Conservation (phyloP, 257 asterid species). For the Thymus mandschuricus region DNA sequence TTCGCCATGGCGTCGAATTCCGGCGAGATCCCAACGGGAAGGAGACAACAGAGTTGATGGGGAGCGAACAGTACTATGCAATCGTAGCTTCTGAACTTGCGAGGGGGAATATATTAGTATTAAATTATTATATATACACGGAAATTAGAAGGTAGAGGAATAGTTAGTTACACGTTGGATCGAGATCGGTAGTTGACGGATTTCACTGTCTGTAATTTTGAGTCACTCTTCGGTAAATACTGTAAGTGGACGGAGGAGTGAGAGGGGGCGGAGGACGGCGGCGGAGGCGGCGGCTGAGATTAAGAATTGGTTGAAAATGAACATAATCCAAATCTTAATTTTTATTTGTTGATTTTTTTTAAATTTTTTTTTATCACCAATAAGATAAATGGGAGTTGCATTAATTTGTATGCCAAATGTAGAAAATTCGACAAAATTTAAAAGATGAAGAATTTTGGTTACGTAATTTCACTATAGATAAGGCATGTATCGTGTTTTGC, state of each 20-base stretch:
- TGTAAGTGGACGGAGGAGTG: not conserved
- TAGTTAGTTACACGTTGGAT: constrained; percentile 27
- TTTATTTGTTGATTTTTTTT: no score
- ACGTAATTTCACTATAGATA: no score
- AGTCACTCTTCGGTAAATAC: not conserved
- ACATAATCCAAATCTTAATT: not conserved
- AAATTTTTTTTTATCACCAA: no score
- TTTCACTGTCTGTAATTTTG: not conserved
- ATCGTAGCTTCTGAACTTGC: no score
- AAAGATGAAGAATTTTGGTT: no score
- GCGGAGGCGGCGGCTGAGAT: not conserved
- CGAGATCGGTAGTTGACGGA: not conserved
- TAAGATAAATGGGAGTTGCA: no score
- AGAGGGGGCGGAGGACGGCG: not conserved
- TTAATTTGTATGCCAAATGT: no score
- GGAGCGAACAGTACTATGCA: constrained; percentile 26
- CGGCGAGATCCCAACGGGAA: constrained; percentile 31
- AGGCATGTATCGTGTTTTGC: no score
- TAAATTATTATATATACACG: not conserved
- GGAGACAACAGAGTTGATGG: constrained; percentile 3
- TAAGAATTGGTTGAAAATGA: not conserved
- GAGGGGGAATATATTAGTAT: no score
- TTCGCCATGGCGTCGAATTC: constrained; percentile 46
- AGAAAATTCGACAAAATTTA: no score
- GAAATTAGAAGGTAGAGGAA: not conserved